Conservation (phyloP, 139 green algal species). For the Astrephomene gubernaculifera region DNA sequence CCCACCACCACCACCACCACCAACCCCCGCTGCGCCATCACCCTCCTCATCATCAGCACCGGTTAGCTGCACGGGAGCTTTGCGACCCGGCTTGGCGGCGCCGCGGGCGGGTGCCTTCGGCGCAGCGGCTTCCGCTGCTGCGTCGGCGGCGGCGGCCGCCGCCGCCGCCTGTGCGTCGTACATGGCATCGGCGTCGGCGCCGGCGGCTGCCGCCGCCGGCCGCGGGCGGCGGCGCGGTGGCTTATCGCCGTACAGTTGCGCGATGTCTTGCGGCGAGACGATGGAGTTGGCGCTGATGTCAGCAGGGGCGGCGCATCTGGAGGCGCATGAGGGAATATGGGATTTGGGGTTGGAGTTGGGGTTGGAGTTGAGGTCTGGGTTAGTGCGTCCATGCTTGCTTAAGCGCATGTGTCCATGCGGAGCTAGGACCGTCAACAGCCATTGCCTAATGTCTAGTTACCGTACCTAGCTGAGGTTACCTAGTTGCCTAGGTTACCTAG, state of each 20-base stretch:
- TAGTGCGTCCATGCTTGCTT: too few relatives aligned
- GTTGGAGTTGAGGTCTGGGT: too few relatives aligned
- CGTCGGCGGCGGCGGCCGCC: not conserved
- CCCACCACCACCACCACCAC: not conserved
- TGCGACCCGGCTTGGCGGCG: not conserved
- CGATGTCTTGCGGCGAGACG: constrained; percentile 2
- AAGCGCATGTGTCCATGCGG: too few relatives aligned
- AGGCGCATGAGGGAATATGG: too few relatives aligned
- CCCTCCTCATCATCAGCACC: not conserved
- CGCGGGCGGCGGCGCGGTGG: not conserved
- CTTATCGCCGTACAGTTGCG: constrained; percentile 16
- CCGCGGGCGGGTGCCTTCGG: too few relatives aligned
- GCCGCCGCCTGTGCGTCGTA: constrained; percentile 16
- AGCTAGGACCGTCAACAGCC: too few relatives aligned
- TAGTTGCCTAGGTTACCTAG: too few relatives aligned
- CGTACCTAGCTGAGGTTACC: too few relatives aligned
- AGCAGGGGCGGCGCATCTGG: not conserved
- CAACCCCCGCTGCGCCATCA: too few relatives aligned
- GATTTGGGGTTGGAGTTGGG: too few relatives aligned
- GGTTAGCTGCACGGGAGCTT: not conserved
- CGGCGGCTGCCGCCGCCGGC: not conserved
- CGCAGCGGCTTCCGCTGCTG: not conserved
- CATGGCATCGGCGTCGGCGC: constrained; percentile 28
- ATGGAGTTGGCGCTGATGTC: not conserved
- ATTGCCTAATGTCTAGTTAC: too few relatives aligned